Base-by-base conservation (phyloP, 148 eudicot species). In the Arctostaphylos glauca region DNA sequence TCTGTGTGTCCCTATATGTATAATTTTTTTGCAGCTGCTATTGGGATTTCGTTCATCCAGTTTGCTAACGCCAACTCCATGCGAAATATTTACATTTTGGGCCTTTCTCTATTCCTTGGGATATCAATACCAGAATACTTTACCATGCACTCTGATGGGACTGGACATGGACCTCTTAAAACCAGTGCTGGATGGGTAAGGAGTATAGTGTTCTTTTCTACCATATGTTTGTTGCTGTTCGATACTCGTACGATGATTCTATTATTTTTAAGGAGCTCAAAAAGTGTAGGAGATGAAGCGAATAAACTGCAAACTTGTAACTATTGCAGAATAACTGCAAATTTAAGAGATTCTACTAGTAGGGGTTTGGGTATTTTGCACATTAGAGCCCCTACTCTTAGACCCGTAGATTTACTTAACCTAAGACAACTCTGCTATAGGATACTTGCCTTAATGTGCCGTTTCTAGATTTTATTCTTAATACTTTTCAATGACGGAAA, bases 71-170 rank as follows among this genome's bases (percentile, higher is more conserved):
- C 81, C 64, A 96, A 96, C 50, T 93, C 95, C 53, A 73, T 96
- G 93, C 87, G 99, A 68, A 96, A 96, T 88, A 93, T 94, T 79
- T 96, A 96, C 38, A 87, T 94, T 25, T 80, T 96, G 87, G 99
- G 99, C 66, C 59, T 92, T 79, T 86, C 97, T 62, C 86, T 96
- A 78, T 96, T 96, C 87, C 94, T 96, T 70, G 99, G 97, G 47
- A 90, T 96, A 87, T 96, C 99, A 3, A 89, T 96, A 74, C 94
- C 98, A 9, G 95, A 94, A 83, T 96, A 94, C 81, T 96, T 96
- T 76, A 76, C 88, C 78, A 90, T 86, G 88, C 88, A 94, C 85
- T 88, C 93, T 0, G 88, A 87, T 31, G 53, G 19, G 7, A 5
- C 75, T 12, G 88, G 84, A 48, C 95, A 88, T 78, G 99, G 99